Evolutionary conservation across 2,329 filamentous ascomycete genomes (phyloP).

Genomic region (Aspergillus oerlinghausenensis): DNA sequence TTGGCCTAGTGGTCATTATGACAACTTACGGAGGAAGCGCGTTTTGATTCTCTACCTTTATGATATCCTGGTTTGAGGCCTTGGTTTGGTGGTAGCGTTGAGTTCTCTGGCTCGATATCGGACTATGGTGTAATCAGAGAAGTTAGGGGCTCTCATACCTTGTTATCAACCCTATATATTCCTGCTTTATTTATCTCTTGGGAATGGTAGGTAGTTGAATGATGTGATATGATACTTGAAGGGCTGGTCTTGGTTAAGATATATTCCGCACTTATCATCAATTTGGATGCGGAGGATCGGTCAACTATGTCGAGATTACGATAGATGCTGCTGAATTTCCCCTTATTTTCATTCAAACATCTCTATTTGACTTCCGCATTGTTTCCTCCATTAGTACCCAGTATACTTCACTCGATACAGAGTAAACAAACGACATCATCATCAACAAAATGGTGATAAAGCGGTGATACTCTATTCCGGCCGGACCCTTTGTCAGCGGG

Average conservation of each 20-base stretch:
- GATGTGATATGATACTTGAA: too few relatives aligned
- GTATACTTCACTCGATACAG: background rate
- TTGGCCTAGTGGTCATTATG: background rate
- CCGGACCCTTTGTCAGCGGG: conserved; percentile 6
- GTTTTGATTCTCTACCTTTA: background rate
- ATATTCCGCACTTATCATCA: too few relatives aligned
- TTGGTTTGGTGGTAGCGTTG: background rate
- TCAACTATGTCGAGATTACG: too few relatives aligned
- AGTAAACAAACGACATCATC: background rate
- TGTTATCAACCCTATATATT: background rate
- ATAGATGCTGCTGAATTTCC: too few relatives aligned
- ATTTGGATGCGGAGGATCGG: too few relatives aligned
- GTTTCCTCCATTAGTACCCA: background rate
- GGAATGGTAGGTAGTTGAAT: too few relatives aligned
- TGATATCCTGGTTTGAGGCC: background rate
- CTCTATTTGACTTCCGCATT: too few relatives aligned
- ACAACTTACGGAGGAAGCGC: background rate
- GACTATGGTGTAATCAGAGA: background rate
- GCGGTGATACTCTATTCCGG: background rate
- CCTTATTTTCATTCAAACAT: too few relatives aligned
- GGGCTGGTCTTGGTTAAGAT: too few relatives aligned
- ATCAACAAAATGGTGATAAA: background rate
- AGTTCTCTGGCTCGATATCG: background rate
- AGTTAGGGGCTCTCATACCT: background rate
- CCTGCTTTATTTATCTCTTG: background rate